A percentile compares a stretch with the other conserved stretches of the same genome.
Evolutionary conservation across 768 basidiomycete species (phyloP).

Genomic region (Russula sp.): DNA sequence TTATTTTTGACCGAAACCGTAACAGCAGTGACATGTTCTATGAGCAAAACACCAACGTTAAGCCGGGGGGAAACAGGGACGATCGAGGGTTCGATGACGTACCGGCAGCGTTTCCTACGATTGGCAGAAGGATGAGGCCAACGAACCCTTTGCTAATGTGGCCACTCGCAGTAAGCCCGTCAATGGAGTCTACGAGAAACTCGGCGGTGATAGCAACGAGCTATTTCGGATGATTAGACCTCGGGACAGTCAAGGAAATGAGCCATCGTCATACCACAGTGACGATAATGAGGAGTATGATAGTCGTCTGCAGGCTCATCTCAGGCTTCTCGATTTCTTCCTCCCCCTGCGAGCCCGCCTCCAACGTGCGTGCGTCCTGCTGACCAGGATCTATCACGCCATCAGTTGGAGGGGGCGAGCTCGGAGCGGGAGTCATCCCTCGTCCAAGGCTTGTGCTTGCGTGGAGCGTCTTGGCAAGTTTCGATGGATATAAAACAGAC

Average conservation of each 20-base stretch:
- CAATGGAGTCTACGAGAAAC: constrained; percentile 76
- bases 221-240: constrained; percentile 26
- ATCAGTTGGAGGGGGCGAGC: constrained; percentile 1
- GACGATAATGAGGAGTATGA: constrained; percentile 39
- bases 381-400: not conserved
- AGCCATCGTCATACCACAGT: constrained; percentile 39
- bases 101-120: constrained; percentile 87
- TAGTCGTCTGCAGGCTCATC: constrained; percentile 38
- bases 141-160: constrained; percentile 76
- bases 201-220: constrained; percentile 56
- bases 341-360: constrained; percentile 29
- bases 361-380: constrained; percentile 1
- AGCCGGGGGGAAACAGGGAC: not conserved
- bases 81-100: constrained; percentile 28
- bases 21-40: constrained; percentile 88
- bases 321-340: constrained; percentile 37
- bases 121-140: constrained; percentile 83
- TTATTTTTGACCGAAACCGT: constrained; percentile 90
- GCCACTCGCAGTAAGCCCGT: constrained; percentile 59
- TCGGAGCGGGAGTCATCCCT: constrained; percentile 2
- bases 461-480: constrained; percentile 11
- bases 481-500: constrained; percentile 3
- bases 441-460: not conserved
- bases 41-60: constrained; percentile 13
- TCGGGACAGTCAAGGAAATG: not conserved